Percentiles rank a stretch among this genome's conserved stretches.
phyloP scores from a whole-genome alignment of 1,284 basidiomycete genomes.

The Ceratobasidium sp. region DNA sequence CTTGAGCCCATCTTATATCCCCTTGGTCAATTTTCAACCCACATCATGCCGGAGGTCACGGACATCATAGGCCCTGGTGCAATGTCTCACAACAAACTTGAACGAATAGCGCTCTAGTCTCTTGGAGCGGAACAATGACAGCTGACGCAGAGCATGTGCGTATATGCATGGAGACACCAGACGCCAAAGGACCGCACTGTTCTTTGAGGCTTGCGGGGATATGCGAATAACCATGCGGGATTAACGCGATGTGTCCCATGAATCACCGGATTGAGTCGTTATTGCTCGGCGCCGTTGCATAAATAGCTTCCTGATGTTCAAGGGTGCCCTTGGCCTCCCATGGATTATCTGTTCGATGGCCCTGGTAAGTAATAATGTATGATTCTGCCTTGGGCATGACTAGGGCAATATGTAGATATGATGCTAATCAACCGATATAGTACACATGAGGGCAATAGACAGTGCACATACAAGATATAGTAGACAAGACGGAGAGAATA shows the following conservation, averaged over 20 bases:
- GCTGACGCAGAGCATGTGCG: slow-evolving; percentile 30
- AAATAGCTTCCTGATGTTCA: slow-evolving; percentile 7
- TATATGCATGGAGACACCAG: slow-evolving; percentile 12
- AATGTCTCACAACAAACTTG: neutral
- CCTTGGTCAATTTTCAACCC: neutral
- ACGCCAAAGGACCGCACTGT: slow-evolving; percentile 34
- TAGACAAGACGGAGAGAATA: neutral
- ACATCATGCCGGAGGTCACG: neutral
- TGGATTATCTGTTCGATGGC: neutral
- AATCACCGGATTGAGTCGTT: slow-evolving; percentile 11
- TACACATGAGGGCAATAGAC: slow-evolving; percentile 16
- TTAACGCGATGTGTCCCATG: slow-evolving; percentile 5
- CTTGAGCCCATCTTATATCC: slow-evolving; percentile 10
- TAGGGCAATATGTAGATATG: neutral
- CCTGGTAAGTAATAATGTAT: neutral
- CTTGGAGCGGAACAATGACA: slow-evolving; percentile 28
- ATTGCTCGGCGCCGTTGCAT: slow-evolving; percentile 8
- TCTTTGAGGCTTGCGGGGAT: slow-evolving; percentile 12
- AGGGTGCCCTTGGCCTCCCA: neutral
- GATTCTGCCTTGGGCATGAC: neutral
- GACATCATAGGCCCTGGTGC: neutral
- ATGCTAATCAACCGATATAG: neutral
- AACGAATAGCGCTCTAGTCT: slow-evolving; percentile 29
- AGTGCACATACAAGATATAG: slow-evolving; percentile 21
- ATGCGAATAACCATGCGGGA: slow-evolving; percentile 15